Conservation (phyloP, 1,139 yeast genomes). For the Candida freyschussii region DNA sequence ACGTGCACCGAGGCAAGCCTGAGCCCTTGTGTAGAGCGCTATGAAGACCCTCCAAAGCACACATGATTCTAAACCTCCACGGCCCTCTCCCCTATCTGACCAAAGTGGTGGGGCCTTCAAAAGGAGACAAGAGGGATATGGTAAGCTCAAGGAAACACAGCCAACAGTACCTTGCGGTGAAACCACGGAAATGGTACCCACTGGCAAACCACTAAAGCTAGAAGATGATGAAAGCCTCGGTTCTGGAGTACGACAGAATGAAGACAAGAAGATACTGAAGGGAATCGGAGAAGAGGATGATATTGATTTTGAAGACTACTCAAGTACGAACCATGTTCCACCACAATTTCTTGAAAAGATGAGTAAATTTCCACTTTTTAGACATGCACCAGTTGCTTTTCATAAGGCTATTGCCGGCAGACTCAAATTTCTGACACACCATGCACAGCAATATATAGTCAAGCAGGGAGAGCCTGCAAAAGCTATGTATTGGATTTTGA, state of each 20-base stretch:
- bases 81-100: no score
- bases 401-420: slow-evolving; percentile 55
- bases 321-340: slow-evolving; percentile 33
- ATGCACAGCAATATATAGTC: slow-evolving; percentile 64
- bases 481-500: slow-evolving; percentile 75
- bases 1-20: no score
- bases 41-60: no score
- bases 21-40: no score
- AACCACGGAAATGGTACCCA: no score
- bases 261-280: neutral
- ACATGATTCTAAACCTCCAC: no score
- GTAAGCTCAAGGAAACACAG: no score
- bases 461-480: slow-evolving; percentile 70
- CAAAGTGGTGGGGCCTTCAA: no score
- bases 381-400: slow-evolving; percentile 61
- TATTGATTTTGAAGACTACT: slow-evolving; percentile 5
- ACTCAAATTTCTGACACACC: slow-evolving; percentile 52
- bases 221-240: no score
- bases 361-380: slow-evolving; percentile 56
- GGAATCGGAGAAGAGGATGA: slow-evolving; percentile 11
- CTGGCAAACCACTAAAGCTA: no score
- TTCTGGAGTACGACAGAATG: neutral
- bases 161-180: no score
- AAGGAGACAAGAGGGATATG: no score
- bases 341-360: slow-evolving; percentile 49